Base-by-base conservation (phyloP, 2,329 filamentous ascomycete genomes). In the Fusarium buharicum region DNA sequence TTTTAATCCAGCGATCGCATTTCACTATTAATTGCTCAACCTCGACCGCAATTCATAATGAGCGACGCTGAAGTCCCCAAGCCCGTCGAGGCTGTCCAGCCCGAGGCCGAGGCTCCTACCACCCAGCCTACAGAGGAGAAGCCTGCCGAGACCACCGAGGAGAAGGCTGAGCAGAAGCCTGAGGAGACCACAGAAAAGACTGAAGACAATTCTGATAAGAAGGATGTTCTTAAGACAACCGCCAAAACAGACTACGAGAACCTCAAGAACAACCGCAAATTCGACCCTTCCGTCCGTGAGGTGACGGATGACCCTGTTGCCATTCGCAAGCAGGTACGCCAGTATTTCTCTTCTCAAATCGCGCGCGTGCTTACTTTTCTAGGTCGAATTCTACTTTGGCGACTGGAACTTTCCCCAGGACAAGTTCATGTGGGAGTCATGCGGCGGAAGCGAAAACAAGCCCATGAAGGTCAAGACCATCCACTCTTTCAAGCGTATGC, bases 361-460 rank as follows among this genome's bases (percentile, higher is more conserved):
- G 50, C 22, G 18, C 33, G 37, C 31, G 18, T 30, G 20, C 54
- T 61, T 34, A 67, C 43, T 30, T 39, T 43, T 47, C 27, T 67
- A 96, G 90, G 91, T 97, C 70, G 93, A 97, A 75, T 97, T 97
- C 78, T 97, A 97, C 84, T 96, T 97, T 78, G 91, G 91, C 71
- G 91, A 96, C 76, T 91, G 89, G 72, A 97, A 97, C 78, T 86
- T 99, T 33, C 89, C 90, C 47, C 88, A 87, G 71, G 96, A 99
- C 78, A 90, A 92, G 75, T 96, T 92, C 80, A 84, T 99, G 68
- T 91, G 93, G 81, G 83, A 87, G 63, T 83, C 88, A 71, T 90
- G 92, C 51, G 90, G 88, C 34, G 94, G 94, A 54, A 82, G 85
- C 64, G 84, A 90, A 71, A 97, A 97, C 82, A 90, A 90, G 76